phyloP scores from a whole-genome alignment of 805 yeast species.

The Clavispora santaluciae region DNA sequence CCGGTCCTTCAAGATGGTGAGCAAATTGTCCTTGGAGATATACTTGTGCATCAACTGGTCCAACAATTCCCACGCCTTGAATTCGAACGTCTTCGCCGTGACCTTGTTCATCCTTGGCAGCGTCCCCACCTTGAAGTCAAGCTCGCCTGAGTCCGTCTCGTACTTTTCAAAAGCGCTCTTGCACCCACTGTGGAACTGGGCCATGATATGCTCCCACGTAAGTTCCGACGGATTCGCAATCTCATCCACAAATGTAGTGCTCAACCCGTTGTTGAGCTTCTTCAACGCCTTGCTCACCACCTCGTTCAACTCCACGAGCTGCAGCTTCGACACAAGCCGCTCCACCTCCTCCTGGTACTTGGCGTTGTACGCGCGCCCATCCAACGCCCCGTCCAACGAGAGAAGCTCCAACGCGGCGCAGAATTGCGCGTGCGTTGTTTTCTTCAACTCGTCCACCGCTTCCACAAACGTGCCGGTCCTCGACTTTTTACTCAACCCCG shows the following conservation, averaged over 20 bases:
- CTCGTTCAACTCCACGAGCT: slow-evolving; percentile 27
- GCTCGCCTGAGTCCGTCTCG: slow-evolving; percentile 18
- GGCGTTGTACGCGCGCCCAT: slow-evolving; percentile 18
- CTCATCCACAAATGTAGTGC: slow-evolving; percentile 45
- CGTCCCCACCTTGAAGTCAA: slow-evolving; percentile 68
- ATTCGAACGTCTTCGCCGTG: slow-evolving; percentile 42
- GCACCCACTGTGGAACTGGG: slow-evolving; percentile 50
- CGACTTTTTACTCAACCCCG: slow-evolving; percentile 10
- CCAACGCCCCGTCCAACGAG: slow-evolving; percentile 25
- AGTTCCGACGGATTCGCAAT: slow-evolving; percentile 45
- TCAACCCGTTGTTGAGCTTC: slow-evolving; percentile 42
- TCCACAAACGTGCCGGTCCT: slow-evolving; percentile 12
- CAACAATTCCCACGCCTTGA: slow-evolving; percentile 62
- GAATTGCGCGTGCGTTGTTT: slow-evolving; percentile 10
- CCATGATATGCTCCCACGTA: slow-evolving; percentile 19
- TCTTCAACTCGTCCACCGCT: slow-evolving; percentile 9
- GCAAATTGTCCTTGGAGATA: slow-evolving; percentile 60
- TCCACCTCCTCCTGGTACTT: slow-evolving; percentile 11
- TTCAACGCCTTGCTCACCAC: slow-evolving; percentile 39
- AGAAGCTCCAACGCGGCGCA: slow-evolving; percentile 14
- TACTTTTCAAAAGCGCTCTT: slow-evolving; percentile 9
- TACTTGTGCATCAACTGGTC: slow-evolving; percentile 55
- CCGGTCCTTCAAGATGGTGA: slow-evolving; percentile 63
- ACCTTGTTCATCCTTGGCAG: slow-evolving; percentile 35
- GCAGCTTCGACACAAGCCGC: slow-evolving; percentile 33